Percentiles rank a stretch among this genome's conserved stretches.
Evolutionary conservation across 805 yeast genomes (phyloP).

Genomic region (Cyberlindnera bimundalis): DNA sequence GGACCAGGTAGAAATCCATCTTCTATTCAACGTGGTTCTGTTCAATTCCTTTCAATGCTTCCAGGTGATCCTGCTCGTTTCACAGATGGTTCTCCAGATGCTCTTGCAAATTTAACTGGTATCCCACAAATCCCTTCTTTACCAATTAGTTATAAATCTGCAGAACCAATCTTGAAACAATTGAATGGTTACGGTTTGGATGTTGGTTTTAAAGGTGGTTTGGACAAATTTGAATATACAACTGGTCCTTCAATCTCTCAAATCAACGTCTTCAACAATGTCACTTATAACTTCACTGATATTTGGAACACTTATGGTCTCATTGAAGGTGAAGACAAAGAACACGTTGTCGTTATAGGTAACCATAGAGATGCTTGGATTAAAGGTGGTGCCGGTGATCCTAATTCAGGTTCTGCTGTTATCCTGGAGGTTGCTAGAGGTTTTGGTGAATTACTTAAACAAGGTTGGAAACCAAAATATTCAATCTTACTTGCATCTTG

Average conservation of each 20-base stretch:
- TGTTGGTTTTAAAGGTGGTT: slow-evolving; percentile 46
- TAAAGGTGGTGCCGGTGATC: slow-evolving; percentile 76
- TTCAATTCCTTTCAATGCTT: slow-evolving; percentile 51
- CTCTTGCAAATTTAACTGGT: slow-evolving; percentile 41
- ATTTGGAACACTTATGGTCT: slow-evolving; percentile 62
- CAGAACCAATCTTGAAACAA: slow-evolving; percentile 54
- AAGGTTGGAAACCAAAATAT: slow-evolving; percentile 66
- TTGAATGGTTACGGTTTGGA: slow-evolving; percentile 57
- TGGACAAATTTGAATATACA: slow-evolving; percentile 43
- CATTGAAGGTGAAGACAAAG: slow-evolving; percentile 48
- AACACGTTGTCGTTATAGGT: slow-evolving; percentile 62
- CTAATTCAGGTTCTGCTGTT: slow-evolving; percentile 70
- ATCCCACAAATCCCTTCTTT: slow-evolving; percentile 68
- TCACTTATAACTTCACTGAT: slow-evolving; percentile 58
- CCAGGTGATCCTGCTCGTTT: slow-evolving; percentile 73
- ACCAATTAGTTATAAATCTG: slow-evolving; percentile 64
- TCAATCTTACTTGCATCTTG: slow-evolving; percentile 69
- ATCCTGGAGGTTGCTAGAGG: slow-evolving; percentile 62
- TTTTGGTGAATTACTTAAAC: slow-evolving; percentile 44
- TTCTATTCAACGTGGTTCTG: slow-evolving; percentile 74
- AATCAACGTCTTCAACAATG: slow-evolving; percentile 56
- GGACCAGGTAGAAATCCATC: slow-evolving; percentile 80
- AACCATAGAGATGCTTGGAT: slow-evolving; percentile 84
- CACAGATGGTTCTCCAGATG: slow-evolving; percentile 65
- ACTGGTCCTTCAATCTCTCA: slow-evolving; percentile 47